These are phyloP conservation scores for Phytophthora colocasiae DNA, from an alignment of 352 stramenopile species.

Conservation along the genomic window DNA sequence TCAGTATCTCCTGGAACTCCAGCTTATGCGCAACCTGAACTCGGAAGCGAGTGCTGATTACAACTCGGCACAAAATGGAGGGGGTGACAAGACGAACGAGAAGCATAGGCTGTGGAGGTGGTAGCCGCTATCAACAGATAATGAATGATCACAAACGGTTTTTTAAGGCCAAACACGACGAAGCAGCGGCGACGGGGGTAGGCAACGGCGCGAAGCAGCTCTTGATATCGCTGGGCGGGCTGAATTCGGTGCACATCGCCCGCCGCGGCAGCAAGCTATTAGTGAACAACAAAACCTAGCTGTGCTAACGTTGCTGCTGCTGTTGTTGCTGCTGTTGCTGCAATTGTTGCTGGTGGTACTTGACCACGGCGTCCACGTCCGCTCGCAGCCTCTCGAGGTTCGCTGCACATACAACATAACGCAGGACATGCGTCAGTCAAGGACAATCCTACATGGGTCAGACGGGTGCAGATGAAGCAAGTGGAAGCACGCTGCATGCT, in stretches of 20 bases:
- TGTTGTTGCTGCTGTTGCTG: conserved; percentile 35
- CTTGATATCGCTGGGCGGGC: neutral
- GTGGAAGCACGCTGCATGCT: conserved; percentile 1
- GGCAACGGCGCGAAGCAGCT: neutral
- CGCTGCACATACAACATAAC: conserved; percentile 31
- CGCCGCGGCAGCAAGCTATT: conserved; percentile 1
- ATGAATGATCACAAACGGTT: no score
- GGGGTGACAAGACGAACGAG: no score
- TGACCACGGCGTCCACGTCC: conserved; percentile 52
- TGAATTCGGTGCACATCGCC: no score
- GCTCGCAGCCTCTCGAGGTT: conserved; percentile 49
- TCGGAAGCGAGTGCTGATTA: no score
- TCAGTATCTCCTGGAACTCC: no score
- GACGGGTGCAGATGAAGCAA: neutral
- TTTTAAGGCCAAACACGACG: no score
- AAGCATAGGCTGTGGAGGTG: no score
- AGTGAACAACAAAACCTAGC: conserved; percentile 27
- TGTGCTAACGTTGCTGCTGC: conserved; percentile 34
- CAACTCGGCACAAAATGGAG: no score
- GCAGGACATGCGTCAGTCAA: conserved; percentile 4
- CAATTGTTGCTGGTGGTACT: conserved; percentile 52
- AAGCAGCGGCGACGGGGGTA: no score
- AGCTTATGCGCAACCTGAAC: no score
- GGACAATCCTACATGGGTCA: neutral
- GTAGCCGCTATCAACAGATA: no score